These are phyloP conservation scores for Penicillium silybi DNA, from an alignment of 495 filamentous ascomycete genomes.

Conservation along the genomic window DNA sequence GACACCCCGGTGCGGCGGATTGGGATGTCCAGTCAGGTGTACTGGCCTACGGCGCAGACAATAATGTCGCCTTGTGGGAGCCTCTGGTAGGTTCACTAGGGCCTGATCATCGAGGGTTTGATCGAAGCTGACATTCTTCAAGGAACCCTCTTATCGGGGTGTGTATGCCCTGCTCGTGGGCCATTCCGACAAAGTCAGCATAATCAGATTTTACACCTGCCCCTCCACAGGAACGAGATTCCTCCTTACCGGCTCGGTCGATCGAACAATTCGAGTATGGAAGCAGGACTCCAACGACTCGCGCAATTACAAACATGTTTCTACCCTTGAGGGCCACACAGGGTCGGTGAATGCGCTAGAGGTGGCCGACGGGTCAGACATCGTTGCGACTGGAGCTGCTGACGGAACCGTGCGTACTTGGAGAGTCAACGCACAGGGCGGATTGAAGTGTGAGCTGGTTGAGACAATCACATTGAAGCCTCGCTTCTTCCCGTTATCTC, in stretches of 20 bases:
- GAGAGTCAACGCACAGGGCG: constrained; percentile 48
- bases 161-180: constrained; percentile 69
- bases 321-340: constrained; percentile 58
- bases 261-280: constrained; percentile 79
- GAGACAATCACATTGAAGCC: constrained; percentile 72
- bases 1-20: constrained; percentile 84
- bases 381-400: constrained; percentile 71
- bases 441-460: constrained; percentile 42
- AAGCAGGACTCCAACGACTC: constrained; percentile 17
- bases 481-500: constrained; percentile 72
- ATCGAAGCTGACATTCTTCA: constrained; percentile 6
- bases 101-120: not conserved
- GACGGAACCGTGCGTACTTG: constrained; percentile 83
- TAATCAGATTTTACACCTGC: constrained; percentile 69
- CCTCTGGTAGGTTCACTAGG: constrained; percentile 60
- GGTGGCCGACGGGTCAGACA: constrained; percentile 43
- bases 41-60: constrained; percentile 85
- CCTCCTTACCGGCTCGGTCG: constrained; percentile 76
- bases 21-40: constrained; percentile 71
- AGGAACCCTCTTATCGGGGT: constrained; percentile 53
- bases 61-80: constrained; percentile 85
- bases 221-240: constrained; percentile 45
- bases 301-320: constrained; percentile 38
- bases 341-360: constrained; percentile 78
- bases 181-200: constrained; percentile 79